A percentile compares a stretch with the other conserved stretches of the same genome.
Evolutionary conservation across 305 asterid species (phyloP).

Genomic region (Fraxinus platypoda): DNA sequence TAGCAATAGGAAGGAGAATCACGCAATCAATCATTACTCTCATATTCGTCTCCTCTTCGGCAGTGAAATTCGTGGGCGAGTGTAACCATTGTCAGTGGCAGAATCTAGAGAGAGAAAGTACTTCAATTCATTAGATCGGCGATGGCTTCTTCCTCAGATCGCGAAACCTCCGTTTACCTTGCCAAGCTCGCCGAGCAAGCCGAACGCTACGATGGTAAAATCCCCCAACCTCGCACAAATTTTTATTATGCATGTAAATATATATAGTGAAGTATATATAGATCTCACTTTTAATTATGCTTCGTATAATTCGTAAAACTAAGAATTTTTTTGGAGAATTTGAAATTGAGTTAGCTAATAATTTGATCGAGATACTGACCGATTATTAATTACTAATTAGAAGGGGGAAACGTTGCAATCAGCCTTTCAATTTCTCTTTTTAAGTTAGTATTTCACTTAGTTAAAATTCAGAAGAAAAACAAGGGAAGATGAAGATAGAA

Average conservation of each 20-base stretch:
- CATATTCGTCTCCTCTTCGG: conserved; percentile 8
- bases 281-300: conserved; percentile 27
- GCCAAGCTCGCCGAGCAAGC: conserved; percentile 74
- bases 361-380: background rate
- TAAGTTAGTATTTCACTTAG: background rate
- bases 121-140: conserved; percentile 33
- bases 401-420: background rate
- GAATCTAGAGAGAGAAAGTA: conserved; percentile 27
- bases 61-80: conserved; percentile 16
- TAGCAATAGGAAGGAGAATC: conserved; percentile 18
- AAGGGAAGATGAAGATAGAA: too few species aligned
- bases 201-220: conserved; percentile 65
- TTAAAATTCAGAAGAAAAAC: too few species aligned
- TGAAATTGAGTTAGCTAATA: background rate
- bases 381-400: background rate
- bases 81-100: conserved; percentile 14
- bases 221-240: conserved; percentile 1
- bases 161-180: conserved; percentile 51
- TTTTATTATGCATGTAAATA: conserved; percentile 6
- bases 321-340: background rate
- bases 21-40: conserved; percentile 29
- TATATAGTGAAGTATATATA: conserved; percentile 1
- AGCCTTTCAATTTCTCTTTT: background rate
- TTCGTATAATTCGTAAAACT: background rate
- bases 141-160: conserved; percentile 59